Evolutionary conservation across 2,329 filamentous ascomycete genomes (phyloP), one percentile per base, ranked within the genome.

Genomic region (Aphanoascus verrucosus): DNA sequence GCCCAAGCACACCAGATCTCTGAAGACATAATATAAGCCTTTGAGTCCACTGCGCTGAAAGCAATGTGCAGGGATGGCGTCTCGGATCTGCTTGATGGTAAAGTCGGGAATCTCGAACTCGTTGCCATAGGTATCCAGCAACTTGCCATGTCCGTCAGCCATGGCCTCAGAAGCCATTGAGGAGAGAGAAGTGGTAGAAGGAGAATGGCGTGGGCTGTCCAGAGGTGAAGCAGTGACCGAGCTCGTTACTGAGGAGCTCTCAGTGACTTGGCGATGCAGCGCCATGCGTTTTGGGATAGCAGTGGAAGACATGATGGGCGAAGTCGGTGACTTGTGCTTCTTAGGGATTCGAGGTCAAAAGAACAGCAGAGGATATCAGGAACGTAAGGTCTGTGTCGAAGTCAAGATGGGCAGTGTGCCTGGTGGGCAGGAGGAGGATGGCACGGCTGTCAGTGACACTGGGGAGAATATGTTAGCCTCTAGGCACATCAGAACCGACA

Each of bases 21-120:
- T 84, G 65, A 82, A 79, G 63, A 97, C 90, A 72, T 97, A 97
- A 65, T 69, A 74, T 67, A 96, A 77, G 60, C 90, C 85, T 60
- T 75, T 82, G 60, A 81, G 68, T 57, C 81, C 86, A 45, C 88
- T 94, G 57, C 93, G 85, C 76, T 96, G 79, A 72, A 86, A 97
- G 80, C 93, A 98, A 79, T 96, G 93, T 73, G 90, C 88, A 60
- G 93, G 93, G 62, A 98, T 98, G 69, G 93, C 93, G 74, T 95
- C 86, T 65, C 88, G 85, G 68, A 98, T 91, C 68, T 98, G 82
- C 78, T 95, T 95, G 79, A 98, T 94, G 67, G 89, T 94, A 77
- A 86, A 98, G 73, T 97, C 85, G 61, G 93, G 93, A 54, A 94
- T 79, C 71, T 88, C 78, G 76, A 98, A 98, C 65, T 89, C 80